These are phyloP conservation scores for Akanthomyces uredinophilus DNA, from an alignment of 2,329 filamentous ascomycete species.

Conservation along the genomic window DNA sequence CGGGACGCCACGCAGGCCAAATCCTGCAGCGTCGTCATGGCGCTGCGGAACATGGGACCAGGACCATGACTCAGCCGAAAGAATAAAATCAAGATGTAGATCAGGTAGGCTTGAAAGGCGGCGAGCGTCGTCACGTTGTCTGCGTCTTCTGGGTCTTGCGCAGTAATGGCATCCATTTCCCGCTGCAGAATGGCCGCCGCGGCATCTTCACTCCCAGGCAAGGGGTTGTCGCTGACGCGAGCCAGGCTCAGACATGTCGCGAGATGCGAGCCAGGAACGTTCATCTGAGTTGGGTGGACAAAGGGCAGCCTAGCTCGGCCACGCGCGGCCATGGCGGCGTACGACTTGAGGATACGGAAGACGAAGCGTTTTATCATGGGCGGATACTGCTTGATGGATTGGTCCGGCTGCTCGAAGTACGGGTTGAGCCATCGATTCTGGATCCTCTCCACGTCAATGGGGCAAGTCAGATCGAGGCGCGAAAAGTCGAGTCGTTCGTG, in stretches of 20 bases:
- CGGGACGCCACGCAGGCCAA: conserved; percentile 37
- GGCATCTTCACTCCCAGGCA: neutral
- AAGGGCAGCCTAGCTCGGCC: neutral
- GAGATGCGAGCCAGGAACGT: neutral
- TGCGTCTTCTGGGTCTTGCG: neutral
- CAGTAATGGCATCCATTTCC: conserved; percentile 4
- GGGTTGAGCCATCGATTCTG: conserved; percentile 10
- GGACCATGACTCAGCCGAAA: conserved; percentile 30
- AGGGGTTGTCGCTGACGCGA: conserved; percentile 1
- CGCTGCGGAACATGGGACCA: conserved; percentile 32
- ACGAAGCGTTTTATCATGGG: conserved; percentile 1
- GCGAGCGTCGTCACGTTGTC: conserved; percentile 28
- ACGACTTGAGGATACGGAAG: conserved; percentile 7
- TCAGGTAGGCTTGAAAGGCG: conserved; percentile 48
- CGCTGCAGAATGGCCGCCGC: neutral
- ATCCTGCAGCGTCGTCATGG: conserved; percentile 46
- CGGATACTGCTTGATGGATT: conserved; percentile 5
- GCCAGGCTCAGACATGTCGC: conserved; percentile 6
- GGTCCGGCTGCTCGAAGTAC: neutral
- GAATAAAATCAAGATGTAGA: conserved; percentile 47
- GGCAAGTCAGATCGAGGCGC: neutral
- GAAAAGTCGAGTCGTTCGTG: neutral
- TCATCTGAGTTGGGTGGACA: neutral
- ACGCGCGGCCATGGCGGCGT: conserved; percentile 8
- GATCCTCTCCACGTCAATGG: conserved; percentile 6